Conservation (phyloP, 306 rosid species). For the Medicago ruthenica region DNA sequence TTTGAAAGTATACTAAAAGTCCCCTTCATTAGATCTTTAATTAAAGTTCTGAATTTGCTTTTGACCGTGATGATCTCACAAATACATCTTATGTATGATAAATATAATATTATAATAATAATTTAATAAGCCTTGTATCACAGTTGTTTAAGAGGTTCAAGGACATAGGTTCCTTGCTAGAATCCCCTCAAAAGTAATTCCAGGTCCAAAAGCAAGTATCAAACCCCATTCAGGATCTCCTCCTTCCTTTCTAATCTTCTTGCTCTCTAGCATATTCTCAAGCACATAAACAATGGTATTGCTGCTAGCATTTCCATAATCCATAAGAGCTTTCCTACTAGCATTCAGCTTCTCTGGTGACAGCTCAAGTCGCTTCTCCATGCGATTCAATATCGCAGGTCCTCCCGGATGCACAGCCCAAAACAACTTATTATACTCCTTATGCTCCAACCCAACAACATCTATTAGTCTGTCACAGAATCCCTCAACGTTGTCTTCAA, state of each 20-base stretch:
- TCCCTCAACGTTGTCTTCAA: slow-evolving; percentile 79
- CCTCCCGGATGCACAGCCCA: slow-evolving; percentile 98
- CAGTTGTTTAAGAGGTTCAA: slow-evolving; percentile 26
- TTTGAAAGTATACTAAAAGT: slow-evolving; percentile 15
- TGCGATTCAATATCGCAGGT: slow-evolving; percentile 83
- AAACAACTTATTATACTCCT: slow-evolving; percentile 70
- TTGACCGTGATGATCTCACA: too few species aligned
- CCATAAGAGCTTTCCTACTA: slow-evolving; percentile 77
- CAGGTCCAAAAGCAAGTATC: slow-evolving; percentile 95
- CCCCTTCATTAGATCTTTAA: background rate
- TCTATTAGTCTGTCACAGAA: slow-evolving; percentile 68
- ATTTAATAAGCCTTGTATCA: background rate
- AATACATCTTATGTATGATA: background rate
- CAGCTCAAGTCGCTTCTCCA: slow-evolving; percentile 84
- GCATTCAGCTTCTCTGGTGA: slow-evolving; percentile 75
- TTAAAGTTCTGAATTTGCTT: background rate
- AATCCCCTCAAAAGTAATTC: slow-evolving; percentile 88
- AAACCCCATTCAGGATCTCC: slow-evolving; percentile 76
- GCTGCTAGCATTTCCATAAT: slow-evolving; percentile 91
- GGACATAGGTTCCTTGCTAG: slow-evolving; percentile 72
- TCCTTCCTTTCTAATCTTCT: slow-evolving; percentile 54
- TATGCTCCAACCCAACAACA: slow-evolving; percentile 51
- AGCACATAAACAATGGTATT: slow-evolving; percentile 85
- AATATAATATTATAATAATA: background rate
- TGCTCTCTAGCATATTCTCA: slow-evolving; percentile 79